These are phyloP conservation scores for Dimocarpus longan DNA, from an alignment of 345 rosid genomes.

Conservation along the genomic window DNA sequence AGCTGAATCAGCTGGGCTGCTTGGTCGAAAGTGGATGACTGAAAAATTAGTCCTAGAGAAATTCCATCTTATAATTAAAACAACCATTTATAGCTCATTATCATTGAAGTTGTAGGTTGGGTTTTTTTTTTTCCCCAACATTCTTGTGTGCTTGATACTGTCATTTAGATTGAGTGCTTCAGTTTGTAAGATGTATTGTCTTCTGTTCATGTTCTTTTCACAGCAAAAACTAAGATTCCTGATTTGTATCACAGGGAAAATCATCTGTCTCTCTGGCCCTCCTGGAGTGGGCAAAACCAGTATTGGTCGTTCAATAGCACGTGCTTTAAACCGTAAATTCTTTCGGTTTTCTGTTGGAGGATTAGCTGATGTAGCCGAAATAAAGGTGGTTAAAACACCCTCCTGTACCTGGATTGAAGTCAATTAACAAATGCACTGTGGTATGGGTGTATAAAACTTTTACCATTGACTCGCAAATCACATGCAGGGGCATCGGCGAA, in stretches of 20 bases:
- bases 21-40: not conserved
- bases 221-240: constrained; percentile 14
- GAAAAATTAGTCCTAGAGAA: not conserved
- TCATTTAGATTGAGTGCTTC: not conserved
- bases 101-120: not conserved
- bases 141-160: no score
- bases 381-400: constrained; percentile 61
- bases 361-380: constrained; percentile 97
- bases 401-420: constrained; percentile 10
- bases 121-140: not conserved
- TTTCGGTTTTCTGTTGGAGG: constrained; percentile 99
- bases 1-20: not conserved
- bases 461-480: constrained; percentile 27
- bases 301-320: constrained; percentile 97
- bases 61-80: not conserved
- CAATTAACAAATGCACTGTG: not conserved
- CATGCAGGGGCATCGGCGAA: constrained; percentile 95
- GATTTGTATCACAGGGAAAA: constrained; percentile 71
- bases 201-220: not conserved
- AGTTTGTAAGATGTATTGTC: not conserved
- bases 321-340: constrained; percentile 91
- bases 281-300: constrained; percentile 99
- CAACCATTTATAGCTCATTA: not conserved
- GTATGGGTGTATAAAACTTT: not conserved
- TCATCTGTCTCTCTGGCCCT: constrained; percentile 97